These are phyloP conservation scores for Cucumis hystrix DNA, from an alignment of 306 rosid species.

Conservation along the genomic window DNA sequence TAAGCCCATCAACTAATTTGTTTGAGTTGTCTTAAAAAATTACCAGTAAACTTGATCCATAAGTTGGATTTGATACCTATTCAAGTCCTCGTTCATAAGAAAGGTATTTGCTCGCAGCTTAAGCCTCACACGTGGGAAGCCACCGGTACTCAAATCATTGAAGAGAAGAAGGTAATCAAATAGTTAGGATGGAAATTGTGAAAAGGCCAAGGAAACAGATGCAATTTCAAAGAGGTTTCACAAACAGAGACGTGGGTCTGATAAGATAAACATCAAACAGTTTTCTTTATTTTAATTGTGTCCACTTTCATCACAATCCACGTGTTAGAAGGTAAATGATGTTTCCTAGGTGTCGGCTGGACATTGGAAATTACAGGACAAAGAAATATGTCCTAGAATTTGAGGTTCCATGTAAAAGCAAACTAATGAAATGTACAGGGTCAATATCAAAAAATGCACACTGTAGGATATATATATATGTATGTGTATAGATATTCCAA, in stretches of 20 bases:
- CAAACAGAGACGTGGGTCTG: background rate
- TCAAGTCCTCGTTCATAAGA: background rate
- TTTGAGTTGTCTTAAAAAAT: background rate
- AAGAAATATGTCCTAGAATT: background rate
- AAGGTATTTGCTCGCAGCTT: constrained; percentile 1
- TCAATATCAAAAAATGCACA: background rate
- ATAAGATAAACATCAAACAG: background rate
- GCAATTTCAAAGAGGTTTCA: background rate
- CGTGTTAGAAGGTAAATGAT: background rate
- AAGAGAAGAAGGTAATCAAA: constrained; percentile 3
- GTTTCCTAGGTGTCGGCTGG: constrained; percentile 2
- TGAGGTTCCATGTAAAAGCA: background rate
- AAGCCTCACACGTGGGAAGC: background rate
- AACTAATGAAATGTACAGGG: background rate
- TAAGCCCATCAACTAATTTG: background rate
- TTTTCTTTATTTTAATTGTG: background rate
- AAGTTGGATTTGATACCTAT: background rate
- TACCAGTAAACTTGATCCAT: background rate
- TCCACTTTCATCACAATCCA: background rate
- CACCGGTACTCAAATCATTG: background rate
- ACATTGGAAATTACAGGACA: background rate
- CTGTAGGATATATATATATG: background rate
- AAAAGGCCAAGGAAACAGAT: background rate
- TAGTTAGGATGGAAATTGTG: background rate
- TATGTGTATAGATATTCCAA: too few relatives aligned